A percentile compares a stretch with the other conserved stretches of the same genome.
Evolutionary conservation across 257 asterid species (phyloP).

Genomic region (Catharanthus roseus): DNA sequence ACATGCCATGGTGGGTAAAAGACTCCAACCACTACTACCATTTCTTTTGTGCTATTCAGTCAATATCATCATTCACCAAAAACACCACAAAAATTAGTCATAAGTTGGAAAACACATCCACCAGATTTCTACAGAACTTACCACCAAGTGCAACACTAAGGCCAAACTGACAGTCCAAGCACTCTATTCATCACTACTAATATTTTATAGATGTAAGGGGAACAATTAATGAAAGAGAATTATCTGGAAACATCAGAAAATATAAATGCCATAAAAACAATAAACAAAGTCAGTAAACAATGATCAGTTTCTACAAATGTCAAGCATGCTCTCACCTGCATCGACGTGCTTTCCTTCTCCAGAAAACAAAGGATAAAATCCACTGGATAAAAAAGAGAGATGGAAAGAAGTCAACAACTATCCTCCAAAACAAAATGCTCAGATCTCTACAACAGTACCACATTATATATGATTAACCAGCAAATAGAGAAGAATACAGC

Average conservation of each 20-base stretch:
- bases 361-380: constrained; percentile 55
- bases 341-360: constrained; percentile 69
- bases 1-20: neutral
- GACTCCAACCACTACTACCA: neutral
- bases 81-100: neutral
- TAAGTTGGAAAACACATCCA: neutral
- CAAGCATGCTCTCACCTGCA: constrained; percentile 58
- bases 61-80: neutral
- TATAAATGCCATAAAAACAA: neutral
- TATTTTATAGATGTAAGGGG: neutral
- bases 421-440: neutral
- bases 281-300: neutral
- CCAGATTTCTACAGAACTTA: neutral
- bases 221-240: neutral
- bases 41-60: neutral
- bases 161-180: neutral
- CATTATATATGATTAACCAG: neutral
- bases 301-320: neutral
- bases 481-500: neutral
- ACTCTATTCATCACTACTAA: neutral
- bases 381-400: constrained; percentile 52
- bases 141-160: neutral
- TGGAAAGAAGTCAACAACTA: constrained; percentile 27
- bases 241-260: neutral
- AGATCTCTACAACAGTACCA: neutral